Base-by-base conservation (phyloP, 768 basidiomycete genomes). In the Termitomyces sp. region DNA sequence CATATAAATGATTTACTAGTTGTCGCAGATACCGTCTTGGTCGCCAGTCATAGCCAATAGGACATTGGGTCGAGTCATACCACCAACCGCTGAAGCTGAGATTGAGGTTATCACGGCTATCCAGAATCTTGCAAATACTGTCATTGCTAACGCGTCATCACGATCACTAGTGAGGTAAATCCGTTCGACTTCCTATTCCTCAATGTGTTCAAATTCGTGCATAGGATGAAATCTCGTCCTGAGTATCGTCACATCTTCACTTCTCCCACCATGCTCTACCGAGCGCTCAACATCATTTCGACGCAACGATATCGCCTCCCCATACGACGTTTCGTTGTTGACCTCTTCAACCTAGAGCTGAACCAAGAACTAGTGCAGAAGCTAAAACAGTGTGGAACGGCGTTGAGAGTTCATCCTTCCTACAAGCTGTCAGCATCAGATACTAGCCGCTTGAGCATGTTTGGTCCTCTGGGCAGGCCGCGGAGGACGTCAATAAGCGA, bases 121-220 rank as follows among this genome's bases (percentile, higher is more conserved):
- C 54, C 90, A 94, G 67, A 98, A 98, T 71, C 79, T 99, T 46
- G 88, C 91, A 34, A 99, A 99, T 70, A 93, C 95, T 20, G 95
- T 98, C 55, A 91, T 98, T 60, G 95, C 96, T 0, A 96, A 96
- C 68, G 86, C 92, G 29, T 95, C 97, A 1, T 98, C 97, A 29
- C 85, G 94, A 50, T 89, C 93, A 17, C 78, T 99, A 43, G 88
- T 93, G 34, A 86, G 85, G 94, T 95, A 69, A 64, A 82, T 72
- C 20, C 6, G 53, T 46, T 48, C 57, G 29, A 32, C 38, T 40
- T 57, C 56, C 56, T 47, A 12, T 29, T 48, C 31, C 59, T 55
- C 3, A 56, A 7, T 42, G 45, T 60, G 43, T 63, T 50, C 32
- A 49, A 11, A 36, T 60, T 42, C n/a, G 31, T 61, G 32, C 25